Percentiles rank a stretch among this genome's conserved stretches.
Conservation (phyloP, 345 rosid species). For the Aethionema arabicum region DNA sequence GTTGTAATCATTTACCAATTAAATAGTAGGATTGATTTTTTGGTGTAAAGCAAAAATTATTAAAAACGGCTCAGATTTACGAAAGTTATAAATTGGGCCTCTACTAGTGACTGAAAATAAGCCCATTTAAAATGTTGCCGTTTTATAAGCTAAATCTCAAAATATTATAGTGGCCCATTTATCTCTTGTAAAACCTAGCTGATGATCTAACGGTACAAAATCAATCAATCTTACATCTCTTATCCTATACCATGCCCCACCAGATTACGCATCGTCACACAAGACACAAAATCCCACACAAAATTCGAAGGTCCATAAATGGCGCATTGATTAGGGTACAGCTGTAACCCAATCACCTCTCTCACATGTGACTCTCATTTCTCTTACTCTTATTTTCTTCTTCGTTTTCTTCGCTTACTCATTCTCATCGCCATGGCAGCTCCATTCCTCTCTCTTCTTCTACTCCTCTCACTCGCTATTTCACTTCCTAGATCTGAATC, state of each 20-base stretch:
- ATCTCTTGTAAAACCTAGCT: background rate
- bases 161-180: conserved; percentile 15
- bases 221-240: conserved; percentile 14
- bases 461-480: conserved; percentile 14
- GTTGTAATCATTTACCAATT: no score
- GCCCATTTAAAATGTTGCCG: background rate
- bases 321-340: conserved; percentile 46
- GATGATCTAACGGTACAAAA: conserved; percentile 27
- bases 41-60: no score
- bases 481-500: conserved; percentile 27
- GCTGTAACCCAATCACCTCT: conserved; percentile 53
- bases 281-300: conserved; percentile 17
- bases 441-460: conserved; percentile 19
- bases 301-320: conserved; percentile 39
- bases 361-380: conserved; percentile 33
- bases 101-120: background rate
- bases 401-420: conserved; percentile 4
- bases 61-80: background rate
- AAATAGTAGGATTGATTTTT: no score
- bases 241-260: conserved; percentile 26
- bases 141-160: background rate
- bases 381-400: background rate
- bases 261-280: conserved; percentile 25
- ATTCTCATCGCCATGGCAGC: conserved; percentile 30
- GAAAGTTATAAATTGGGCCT: no score